These are phyloP conservation scores for Diaporthe sp. DNA, from an alignment of 2,329 filamentous ascomycete species.

Conservation along the genomic window DNA sequence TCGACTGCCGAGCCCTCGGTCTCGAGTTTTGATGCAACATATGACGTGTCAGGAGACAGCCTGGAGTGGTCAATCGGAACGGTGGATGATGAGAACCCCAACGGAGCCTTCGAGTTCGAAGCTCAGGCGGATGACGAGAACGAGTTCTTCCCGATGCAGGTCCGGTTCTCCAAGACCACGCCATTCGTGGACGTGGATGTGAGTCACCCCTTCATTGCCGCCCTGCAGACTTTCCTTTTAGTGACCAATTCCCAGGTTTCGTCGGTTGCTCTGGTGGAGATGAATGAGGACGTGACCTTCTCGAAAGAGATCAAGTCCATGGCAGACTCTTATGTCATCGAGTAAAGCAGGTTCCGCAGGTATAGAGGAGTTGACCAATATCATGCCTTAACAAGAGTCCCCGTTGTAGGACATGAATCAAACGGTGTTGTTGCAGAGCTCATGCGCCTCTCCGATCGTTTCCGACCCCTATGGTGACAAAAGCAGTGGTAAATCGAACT, in stretches of 20 bases:
- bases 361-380: slow-evolving; percentile 37
- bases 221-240: not conserved
- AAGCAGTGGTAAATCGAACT: not conserved
- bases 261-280: slow-evolving; percentile 78
- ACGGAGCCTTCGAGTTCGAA: slow-evolving; percentile 95
- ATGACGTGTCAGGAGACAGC: slow-evolving; percentile 92
- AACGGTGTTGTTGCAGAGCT: slow-evolving; percentile 12
- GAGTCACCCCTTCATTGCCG: slow-evolving; percentile 58
- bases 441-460: not conserved
- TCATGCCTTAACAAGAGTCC: slow-evolving; percentile 35
- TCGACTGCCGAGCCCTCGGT: slow-evolving; percentile 86
- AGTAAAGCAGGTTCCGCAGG: slow-evolving; percentile 61
- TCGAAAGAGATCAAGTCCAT: slow-evolving; percentile 84
- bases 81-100: slow-evolving; percentile 85
- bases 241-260: slow-evolving; percentile 63
- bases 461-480: not conserved
- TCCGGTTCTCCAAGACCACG: slow-evolving; percentile 86
- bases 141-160: slow-evolving; percentile 98
- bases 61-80: slow-evolving; percentile 94
- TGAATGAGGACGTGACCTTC: slow-evolving; percentile 84
- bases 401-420: slow-evolving; percentile 20
- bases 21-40: slow-evolving; percentile 93
- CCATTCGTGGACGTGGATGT: slow-evolving; percentile 96
- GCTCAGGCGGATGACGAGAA: slow-evolving; percentile 88
- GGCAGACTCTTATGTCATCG: slow-evolving; percentile 82